phyloP scores from a whole-genome alignment of 768 basidiomycete genomes.

The Pisolithus microcarpus region DNA sequence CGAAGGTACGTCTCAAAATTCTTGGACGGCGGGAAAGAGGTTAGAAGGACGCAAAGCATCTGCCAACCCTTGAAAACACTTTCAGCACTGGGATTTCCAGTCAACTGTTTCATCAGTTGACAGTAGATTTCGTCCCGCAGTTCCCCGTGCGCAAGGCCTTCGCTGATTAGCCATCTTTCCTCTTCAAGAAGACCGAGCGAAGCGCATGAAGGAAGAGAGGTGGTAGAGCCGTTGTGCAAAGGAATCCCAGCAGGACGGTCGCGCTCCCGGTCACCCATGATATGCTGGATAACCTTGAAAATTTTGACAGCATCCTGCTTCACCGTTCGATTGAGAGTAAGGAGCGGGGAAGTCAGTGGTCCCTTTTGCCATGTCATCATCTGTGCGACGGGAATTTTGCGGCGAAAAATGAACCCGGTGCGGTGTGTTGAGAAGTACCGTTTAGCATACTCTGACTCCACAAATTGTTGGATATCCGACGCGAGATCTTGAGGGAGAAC shows the following conservation, averaged over 20 bases:
- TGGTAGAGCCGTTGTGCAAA: conserved; percentile 35
- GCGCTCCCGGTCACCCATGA: conserved; percentile 89
- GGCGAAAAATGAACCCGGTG: conserved; percentile 81
- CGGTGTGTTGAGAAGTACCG: conserved; percentile 88
- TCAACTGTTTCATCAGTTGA: conserved; percentile 88
- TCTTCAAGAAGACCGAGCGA: conserved; percentile 59
- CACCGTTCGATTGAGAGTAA: conserved; percentile 58
- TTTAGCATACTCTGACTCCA: conserved; percentile 75
- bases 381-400: conserved; percentile 74
- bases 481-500: conserved; percentile 74
- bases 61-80: conserved; percentile 92
- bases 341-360: conserved; percentile 66
- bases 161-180: conserved; percentile 77
- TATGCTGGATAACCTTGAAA: conserved; percentile 85
- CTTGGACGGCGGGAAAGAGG: conserved; percentile 90
- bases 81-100: conserved; percentile 74
- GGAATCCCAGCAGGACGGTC: conserved; percentile 53
- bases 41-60: conserved; percentile 80
- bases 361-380: conserved; percentile 91
- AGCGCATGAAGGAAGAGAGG: conserved; percentile 37
- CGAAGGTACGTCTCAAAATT: conserved; percentile 83
- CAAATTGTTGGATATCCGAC: conserved; percentile 81
- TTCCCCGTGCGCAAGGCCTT: conserved; percentile 75
- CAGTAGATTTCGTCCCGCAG: conserved; percentile 91
- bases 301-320: conserved; percentile 74